Conservation (phyloP, 495 filamentous ascomycete genomes). For the Tricharina praecox region DNA sequence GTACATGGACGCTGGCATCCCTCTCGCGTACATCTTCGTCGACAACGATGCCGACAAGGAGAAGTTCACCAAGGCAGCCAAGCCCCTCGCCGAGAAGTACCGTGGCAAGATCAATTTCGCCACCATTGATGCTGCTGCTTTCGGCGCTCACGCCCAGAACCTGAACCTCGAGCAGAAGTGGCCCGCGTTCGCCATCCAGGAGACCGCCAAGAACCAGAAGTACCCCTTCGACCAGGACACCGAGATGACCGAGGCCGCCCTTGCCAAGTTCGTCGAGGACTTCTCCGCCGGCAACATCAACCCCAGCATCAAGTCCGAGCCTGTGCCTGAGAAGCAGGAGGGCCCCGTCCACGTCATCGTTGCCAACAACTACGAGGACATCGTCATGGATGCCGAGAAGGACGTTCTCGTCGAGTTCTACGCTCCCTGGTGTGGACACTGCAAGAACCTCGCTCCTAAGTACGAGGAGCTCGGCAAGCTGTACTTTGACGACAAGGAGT, state of each 20-base stretch:
- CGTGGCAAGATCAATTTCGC: conserved; percentile 88
- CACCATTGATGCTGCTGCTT: conserved; percentile 89
- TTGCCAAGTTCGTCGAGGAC: conserved; percentile 73
- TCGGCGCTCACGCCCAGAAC: conserved; percentile 89
- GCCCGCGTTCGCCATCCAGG: conserved; percentile 96
- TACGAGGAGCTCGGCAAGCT: conserved; percentile 77
- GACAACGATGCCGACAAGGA: conserved; percentile 81
- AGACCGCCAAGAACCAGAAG: conserved; percentile 89
- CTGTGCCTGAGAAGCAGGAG: conserved; percentile 87
- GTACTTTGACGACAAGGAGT: conserved; percentile 53
- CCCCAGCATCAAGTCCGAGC: conserved; percentile 95
- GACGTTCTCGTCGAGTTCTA: conserved; percentile 98
- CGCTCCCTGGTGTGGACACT: conserved; percentile 98
- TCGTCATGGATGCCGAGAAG: conserved; percentile 86
- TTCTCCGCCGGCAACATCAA: conserved; percentile 78
- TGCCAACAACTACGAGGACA: conserved; percentile 80
- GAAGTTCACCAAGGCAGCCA: conserved; percentile 47
- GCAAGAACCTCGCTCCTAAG: conserved; percentile 83
- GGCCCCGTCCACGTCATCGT: conserved; percentile 78
- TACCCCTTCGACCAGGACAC: conserved; percentile 81
- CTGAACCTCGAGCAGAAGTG: conserved; percentile 92
- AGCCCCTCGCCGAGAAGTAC: conserved; percentile 50
- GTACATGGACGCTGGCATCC: conserved; percentile 90
- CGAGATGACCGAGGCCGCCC: conserved; percentile 54
- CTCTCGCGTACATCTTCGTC: conserved; percentile 94